These are phyloP conservation scores for Elsinoe australis DNA, from an alignment of 2,329 filamentous ascomycete species.

Conservation along the genomic window DNA sequence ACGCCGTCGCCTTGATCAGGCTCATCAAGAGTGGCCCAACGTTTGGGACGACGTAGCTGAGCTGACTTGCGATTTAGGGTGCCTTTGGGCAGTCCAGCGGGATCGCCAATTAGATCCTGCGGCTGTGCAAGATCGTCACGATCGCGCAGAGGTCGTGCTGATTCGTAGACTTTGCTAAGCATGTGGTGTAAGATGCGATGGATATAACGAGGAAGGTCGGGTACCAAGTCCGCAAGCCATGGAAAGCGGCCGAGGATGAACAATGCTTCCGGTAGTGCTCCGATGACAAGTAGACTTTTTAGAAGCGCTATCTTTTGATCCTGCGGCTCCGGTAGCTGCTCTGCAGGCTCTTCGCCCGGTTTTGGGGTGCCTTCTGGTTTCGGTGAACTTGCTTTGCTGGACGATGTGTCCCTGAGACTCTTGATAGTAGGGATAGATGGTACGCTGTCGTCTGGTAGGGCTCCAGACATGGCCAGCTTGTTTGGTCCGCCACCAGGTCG, in stretches of 20 bases:
- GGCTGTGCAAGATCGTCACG: constrained; percentile 38
- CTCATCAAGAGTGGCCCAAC: constrained; percentile 79
- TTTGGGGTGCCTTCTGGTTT: constrained; percentile 35
- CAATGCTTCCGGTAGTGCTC: constrained; percentile 83
- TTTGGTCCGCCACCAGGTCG: constrained; percentile 67
- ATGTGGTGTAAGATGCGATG: constrained; percentile 80
- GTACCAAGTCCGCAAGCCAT: constrained; percentile 80
- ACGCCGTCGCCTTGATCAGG: constrained; percentile 63
- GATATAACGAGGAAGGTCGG: constrained; percentile 70
- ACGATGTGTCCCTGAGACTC: constrained; percentile 41
- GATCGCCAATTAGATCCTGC: constrained; percentile 51
- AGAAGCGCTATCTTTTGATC: constrained; percentile 86
- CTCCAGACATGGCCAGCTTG: constrained; percentile 78
- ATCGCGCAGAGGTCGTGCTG: constrained; percentile 41
- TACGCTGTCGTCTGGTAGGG: constrained; percentile 71
- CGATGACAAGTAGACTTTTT: constrained; percentile 78
- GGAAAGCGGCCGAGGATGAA: constrained; percentile 88
- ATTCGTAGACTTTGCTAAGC: constrained; percentile 64
- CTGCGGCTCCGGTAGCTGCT: constrained; percentile 59
- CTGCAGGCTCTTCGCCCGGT: constrained; percentile 41
- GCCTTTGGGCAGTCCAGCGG: constrained; percentile 61
- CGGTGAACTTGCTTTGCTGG: constrained; percentile 34
- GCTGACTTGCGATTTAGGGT: constrained; percentile 54
- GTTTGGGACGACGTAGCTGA: constrained; percentile 57
- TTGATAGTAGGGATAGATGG: constrained; percentile 41